Evolutionary conservation across 176 grass and related monocot genomes (phyloP).

Genomic region (Oryza nivara): DNA sequence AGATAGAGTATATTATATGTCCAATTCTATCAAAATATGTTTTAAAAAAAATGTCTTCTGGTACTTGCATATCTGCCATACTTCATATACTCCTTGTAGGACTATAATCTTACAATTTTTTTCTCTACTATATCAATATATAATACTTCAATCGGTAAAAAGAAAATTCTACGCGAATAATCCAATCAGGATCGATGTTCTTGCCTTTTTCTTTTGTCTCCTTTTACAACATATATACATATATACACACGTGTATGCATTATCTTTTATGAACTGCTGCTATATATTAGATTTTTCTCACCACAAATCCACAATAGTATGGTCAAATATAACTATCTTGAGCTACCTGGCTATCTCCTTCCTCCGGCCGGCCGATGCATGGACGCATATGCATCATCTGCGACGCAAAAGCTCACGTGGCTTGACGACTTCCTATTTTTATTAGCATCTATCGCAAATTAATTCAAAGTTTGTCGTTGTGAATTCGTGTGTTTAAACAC

Average conservation of each 20-base stretch:
- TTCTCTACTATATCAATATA: no score
- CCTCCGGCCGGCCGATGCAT: not conserved
- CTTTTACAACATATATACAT: not conserved
- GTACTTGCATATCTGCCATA: no score
- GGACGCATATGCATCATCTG: not conserved
- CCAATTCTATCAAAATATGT: no score
- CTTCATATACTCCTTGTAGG: no score
- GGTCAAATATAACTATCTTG: not conserved
- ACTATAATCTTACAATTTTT: no score
- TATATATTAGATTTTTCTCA: not conserved
- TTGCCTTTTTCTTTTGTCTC: not conserved
- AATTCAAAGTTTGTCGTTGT: not conserved
- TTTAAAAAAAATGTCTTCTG: no score
- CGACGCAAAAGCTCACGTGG: not conserved
- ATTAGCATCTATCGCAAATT: not conserved
- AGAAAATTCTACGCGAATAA: not conserved
- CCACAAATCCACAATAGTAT: not conserved
- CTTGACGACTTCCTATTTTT: no score
- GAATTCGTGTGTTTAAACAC: not conserved
- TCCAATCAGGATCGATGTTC: not conserved
- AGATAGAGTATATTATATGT: no score
- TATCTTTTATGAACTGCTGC: not conserved
- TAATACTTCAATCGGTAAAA: no score
- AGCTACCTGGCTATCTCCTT: not conserved
- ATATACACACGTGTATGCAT: not conserved